Base-by-base conservation (phyloP, 768 basidiomycete genomes). In the Lentinus brumalis region DNA sequence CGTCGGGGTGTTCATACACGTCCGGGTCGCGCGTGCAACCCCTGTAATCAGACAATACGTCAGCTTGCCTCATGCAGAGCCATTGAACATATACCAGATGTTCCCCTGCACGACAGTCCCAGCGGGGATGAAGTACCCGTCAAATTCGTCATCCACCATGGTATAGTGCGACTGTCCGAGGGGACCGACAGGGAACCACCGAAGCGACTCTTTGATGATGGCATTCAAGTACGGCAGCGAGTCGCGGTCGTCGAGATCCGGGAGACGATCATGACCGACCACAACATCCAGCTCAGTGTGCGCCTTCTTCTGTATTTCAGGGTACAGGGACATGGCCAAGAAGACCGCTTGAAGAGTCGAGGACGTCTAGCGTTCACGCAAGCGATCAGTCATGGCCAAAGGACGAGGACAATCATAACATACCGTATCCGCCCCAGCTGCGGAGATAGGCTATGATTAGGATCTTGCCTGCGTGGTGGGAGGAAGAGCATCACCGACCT, bases 201-300 rank as follows among this genome's bases (percentile, higher is more conserved):
- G 62, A 8, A 64, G 21, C 12, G 42, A 12, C 21, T 76, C 75
- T 46, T 73, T 75, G 55, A 75, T 62, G 50, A 79, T 71, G 1
- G 75, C 72, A 21, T 68, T 62, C 32, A 75, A 60, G 60, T 74
- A 73, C 5, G 67, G 65, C 3, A 74, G 61, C 1, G 49, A 15
- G 16, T 55, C 57, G 4, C 52, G 62, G 49, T 76, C 73, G 14
- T 60, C 52, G 18, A 67, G 63, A 0, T 55, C 66, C 0, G 75
- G 73, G 29, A 75, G 61, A 14, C 73, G 66, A 9, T 73, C 67
- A 6, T 53, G 42, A 16, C 77, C 77, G 4, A 77, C 63, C 32
- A 74, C 75, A 4, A 74, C 75, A 57, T 79, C 76, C 5, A 79
- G 62, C 59, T 79, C 78, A n/a, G 63, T 71, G 12, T 74, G 75